These are phyloP conservation scores for Huiozyma sinensis DNA, from an alignment of 805 yeast species.

Conservation along the genomic window DNA sequence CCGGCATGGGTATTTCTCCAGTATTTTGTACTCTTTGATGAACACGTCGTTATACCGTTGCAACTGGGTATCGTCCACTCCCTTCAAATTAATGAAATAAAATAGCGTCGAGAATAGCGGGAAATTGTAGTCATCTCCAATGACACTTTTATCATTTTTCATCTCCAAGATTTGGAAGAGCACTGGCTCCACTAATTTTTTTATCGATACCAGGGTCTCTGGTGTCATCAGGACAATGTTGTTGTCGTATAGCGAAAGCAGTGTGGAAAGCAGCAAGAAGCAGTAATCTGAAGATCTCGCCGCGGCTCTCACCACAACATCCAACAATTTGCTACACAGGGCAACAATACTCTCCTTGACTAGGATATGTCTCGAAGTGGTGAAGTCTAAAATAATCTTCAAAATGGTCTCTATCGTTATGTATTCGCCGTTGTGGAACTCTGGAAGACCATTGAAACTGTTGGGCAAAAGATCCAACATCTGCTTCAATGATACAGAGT, in stretches of 20 bases:
- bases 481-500: constrained; percentile 43
- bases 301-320: constrained; percentile 4
- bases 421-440: constrained; percentile 16
- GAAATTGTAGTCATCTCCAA: constrained; percentile 19
- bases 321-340: constrained; percentile 10
- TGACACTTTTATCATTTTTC: constrained; percentile 5
- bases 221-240: constrained; percentile 12
- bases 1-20: constrained; percentile 15
- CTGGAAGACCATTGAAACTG: constrained; percentile 25
- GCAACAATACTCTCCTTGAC: constrained; percentile 22
- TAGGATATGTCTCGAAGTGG: constrained; percentile 22
- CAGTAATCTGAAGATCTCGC: constrained; percentile 14
- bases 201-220: constrained; percentile 10
- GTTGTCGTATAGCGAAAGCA: constrained; percentile 20
- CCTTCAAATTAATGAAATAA: constrained; percentile 28
- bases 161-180: constrained; percentile 8
- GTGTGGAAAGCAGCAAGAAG: constrained; percentile 19
- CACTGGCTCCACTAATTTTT: constrained; percentile 12
- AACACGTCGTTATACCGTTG: constrained; percentile 32
- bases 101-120: constrained; percentile 25
- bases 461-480: constrained; percentile 42
- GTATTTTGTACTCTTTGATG: constrained; percentile 14
- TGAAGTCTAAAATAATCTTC: constrained; percentile 27
- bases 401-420: constrained; percentile 27
- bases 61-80: constrained; percentile 25